phyloP scores from a whole-genome alignment of 2,329 filamentous ascomycete species.

The Rasamsonia emersonii region DNA sequence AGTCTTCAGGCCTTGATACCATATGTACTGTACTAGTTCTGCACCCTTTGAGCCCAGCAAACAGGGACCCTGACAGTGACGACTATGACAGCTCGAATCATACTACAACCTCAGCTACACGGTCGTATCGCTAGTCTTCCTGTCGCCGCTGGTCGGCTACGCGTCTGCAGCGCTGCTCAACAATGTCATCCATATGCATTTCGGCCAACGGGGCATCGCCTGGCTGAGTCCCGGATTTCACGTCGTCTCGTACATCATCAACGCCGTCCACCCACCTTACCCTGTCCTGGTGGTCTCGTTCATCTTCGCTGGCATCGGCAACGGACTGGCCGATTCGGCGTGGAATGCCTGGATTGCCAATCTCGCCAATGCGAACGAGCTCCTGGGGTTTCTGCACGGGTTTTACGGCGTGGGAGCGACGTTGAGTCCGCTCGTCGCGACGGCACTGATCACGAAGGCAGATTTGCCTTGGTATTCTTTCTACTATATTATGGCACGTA shows the following conservation, averaged over 20 bases:
- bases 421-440: slow-evolving; percentile 60
- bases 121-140: slow-evolving; percentile 42
- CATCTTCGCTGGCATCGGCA: slow-evolving; percentile 61
- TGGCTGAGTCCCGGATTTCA: slow-evolving; percentile 46
- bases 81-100: slow-evolving; percentile 34
- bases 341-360: slow-evolving; percentile 60
- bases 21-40: slow-evolving; percentile 31
- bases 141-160: slow-evolving; percentile 43
- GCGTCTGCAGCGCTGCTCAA: slow-evolving; percentile 37
- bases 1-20: slow-evolving; percentile 39
- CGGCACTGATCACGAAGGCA: slow-evolving; percentile 59
- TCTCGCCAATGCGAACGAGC: slow-evolving; percentile 63
- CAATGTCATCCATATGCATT: slow-evolving; percentile 31
- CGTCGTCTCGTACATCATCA: slow-evolving; percentile 30
- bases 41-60: not conserved
- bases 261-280: slow-evolving; percentile 61
- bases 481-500: slow-evolving; percentile 63
- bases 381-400: slow-evolving; percentile 62
- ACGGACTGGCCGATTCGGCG: slow-evolving; percentile 51
- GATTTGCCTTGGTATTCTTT: slow-evolving; percentile 60
- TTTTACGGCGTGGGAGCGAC: slow-evolving; percentile 63
- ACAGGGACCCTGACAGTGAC: slow-evolving; percentile 1
- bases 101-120: slow-evolving; percentile 41
- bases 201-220: slow-evolving; percentile 64
- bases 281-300: slow-evolving; percentile 57